Base-by-base conservation (phyloP, 177 flowering plant genomes). In the Vitis hybrid region DNA sequence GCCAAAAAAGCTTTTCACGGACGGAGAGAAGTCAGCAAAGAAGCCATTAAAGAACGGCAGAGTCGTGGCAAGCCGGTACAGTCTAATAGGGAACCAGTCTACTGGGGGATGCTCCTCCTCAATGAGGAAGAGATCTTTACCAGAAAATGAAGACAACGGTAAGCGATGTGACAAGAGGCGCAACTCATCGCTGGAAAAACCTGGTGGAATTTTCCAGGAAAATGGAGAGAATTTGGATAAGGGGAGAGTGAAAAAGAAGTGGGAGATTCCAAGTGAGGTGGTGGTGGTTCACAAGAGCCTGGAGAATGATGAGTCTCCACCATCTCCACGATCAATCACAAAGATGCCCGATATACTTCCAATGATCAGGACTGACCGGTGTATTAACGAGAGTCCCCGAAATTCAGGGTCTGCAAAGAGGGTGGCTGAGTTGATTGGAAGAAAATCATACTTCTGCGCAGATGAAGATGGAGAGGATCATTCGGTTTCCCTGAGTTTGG, bases 341-440 rank as follows among this genome's bases (percentile, higher is more conserved):
- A 69, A 66, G n/a, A 51, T 73, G 73, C 73, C 66, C 6, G 86
- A 82, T n/a, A 33, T 62, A 66, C 81, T 91, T 60, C 96, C 92
- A 0, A 89, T 67, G 84, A 89, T 93, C 63, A 85, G 80, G 78
- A 84, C 84, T 0, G 22, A 68, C 18, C 79, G 88, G 55, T 75
- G 79, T 64, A 72, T 29, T 1, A 72, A 48, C 19, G 84, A 83
- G 64, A 92, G 81, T 51, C 97, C 97, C 0, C 68, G 97, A 64
- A 94, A 92, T 64, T 93, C 98, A 3, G 99, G 98, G 11, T 74
- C 86, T 0, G 95, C 96, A 0, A 96, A 90, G 68, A 88, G 89
- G 62, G 94, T 87, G 10, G 82, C 86, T 1, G 97, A 93, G 10
- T 78, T 92, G 80, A 62, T 78, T 1, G 90, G 97, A 45, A 87